Evolutionary conservation across 2,329 filamentous ascomycete species (phyloP).

Genomic region (Aspergillus ibericus): DNA sequence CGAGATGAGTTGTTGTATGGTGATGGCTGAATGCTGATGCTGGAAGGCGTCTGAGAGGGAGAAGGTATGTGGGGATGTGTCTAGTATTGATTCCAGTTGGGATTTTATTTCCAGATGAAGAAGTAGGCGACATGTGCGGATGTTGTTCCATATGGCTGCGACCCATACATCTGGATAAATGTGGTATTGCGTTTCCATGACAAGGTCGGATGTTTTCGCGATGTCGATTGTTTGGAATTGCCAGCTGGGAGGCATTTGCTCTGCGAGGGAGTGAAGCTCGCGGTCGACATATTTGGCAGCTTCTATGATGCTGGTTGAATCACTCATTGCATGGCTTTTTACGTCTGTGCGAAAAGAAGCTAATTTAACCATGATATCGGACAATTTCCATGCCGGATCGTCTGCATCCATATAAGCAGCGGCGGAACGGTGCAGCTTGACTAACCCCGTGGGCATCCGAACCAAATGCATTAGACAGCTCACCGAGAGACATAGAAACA

Average conservation of each 20-base stretch:
- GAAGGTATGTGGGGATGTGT: background rate
- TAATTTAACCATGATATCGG: background rate
- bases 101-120: slow-evolving; percentile 13
- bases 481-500: slow-evolving; percentile 10
- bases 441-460: slow-evolving; percentile 7
- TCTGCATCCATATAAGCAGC: background rate
- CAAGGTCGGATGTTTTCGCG: background rate
- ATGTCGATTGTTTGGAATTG: background rate
- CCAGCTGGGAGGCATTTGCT: background rate
- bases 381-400: slow-evolving; percentile 2
- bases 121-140: slow-evolving; percentile 15
- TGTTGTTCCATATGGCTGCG: slow-evolving; percentile 15
- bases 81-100: background rate
- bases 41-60: background rate
- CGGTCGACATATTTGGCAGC: background rate
- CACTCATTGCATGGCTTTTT: background rate
- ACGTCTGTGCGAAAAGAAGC: slow-evolving; percentile 2
- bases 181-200: slow-evolving; percentile 5
- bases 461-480: slow-evolving; percentile 11
- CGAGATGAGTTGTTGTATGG: background rate
- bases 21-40: background rate
- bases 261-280: background rate
- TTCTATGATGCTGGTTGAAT: background rate
- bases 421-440: background rate
- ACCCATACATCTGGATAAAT: slow-evolving; percentile 16